phyloP scores from a whole-genome alignment of 257 asterid genomes.

The Ajuga chamaepitys region DNA sequence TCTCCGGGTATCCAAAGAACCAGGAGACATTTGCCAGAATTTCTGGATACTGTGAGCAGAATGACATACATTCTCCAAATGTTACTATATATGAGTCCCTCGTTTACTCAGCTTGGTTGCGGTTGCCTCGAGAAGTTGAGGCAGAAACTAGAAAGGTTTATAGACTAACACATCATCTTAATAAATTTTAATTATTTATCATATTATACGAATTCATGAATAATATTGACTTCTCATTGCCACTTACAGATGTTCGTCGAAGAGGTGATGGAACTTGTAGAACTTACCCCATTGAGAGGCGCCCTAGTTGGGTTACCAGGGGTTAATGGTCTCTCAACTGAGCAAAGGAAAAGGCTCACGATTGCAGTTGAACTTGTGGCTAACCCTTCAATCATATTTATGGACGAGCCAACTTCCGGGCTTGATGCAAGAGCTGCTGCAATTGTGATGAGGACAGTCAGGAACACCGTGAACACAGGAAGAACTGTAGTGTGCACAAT shows the following conservation, averaged over 20 bases:
- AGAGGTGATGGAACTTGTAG: conserved; percentile 62
- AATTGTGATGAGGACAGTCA: conserved; percentile 53
- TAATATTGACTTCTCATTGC: background rate
- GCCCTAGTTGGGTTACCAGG: conserved; percentile 53
- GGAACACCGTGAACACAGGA: conserved; percentile 59
- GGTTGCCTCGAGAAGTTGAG: conserved; percentile 39
- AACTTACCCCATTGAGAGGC: conserved; percentile 35
- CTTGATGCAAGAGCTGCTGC: conserved; percentile 63
- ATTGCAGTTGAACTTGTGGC: conserved; percentile 65
- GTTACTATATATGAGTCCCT: conserved; percentile 45
- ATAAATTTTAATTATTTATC: background rate
- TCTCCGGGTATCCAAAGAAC: conserved; percentile 48
- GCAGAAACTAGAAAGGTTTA: conserved; percentile 36
- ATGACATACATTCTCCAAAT: conserved; percentile 50
- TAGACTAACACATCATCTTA: background rate
- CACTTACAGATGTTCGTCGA: conserved; percentile 40
- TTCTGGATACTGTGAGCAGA: conserved; percentile 51
- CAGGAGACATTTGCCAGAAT: conserved; percentile 50
- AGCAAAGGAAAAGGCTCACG: conserved; percentile 53
- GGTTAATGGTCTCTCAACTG: conserved; percentile 45
- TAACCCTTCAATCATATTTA: conserved; percentile 51
- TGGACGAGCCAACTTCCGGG: conserved; percentile 65
- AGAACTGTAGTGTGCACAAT: conserved; percentile 62
- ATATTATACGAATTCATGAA: too few species aligned
- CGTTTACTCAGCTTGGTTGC: conserved; percentile 43